Percentiles rank a stretch among this genome's conserved stretches.
These are phyloP conservation scores for Penicillium roqueforti DNA, from an alignment of 495 filamentous ascomycete species.

Conservation along the genomic window DNA sequence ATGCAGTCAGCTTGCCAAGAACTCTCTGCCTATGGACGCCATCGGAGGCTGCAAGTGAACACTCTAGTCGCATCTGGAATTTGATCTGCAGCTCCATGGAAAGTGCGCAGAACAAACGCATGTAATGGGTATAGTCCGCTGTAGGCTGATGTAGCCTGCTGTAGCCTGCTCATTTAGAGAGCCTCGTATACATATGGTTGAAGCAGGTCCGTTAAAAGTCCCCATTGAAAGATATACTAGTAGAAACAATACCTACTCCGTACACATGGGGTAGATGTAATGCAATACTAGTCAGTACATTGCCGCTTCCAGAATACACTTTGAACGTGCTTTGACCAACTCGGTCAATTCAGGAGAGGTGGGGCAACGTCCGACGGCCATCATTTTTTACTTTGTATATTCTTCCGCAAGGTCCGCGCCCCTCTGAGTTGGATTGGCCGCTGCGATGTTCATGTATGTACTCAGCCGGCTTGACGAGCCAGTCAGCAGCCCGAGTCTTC, in stretches of 20 bases:
- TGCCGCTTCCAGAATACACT: constrained; percentile 7
- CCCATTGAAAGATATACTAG: no score
- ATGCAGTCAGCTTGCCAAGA: constrained; percentile 19
- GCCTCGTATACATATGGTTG: not conserved
- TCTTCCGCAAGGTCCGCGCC: constrained; percentile 25
- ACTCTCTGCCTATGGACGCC: constrained; percentile 7
- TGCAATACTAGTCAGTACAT: constrained; percentile 14
- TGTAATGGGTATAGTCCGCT: not conserved
- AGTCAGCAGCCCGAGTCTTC: not conserved
- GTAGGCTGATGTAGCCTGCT: not conserved
- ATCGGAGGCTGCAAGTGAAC: constrained; percentile 4
- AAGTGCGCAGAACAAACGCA: not conserved
- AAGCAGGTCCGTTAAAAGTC: not conserved
- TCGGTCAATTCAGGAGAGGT: constrained; percentile 32
- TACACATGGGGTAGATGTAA: not conserved
- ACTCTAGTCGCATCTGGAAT: constrained; percentile 3
- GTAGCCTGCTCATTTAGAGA: not conserved
- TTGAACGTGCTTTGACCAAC: constrained; percentile 21
- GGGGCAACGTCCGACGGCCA: constrained; percentile 13
- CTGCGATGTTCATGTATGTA: constrained; percentile 9
- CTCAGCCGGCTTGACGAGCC: not conserved
- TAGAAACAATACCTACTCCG: not conserved
- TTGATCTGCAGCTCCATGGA: constrained; percentile 8
- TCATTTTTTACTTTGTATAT: constrained; percentile 17
- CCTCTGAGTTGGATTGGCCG: constrained; percentile 6